Base-by-base conservation (phyloP, 2,329 filamentous ascomycete species). In the Aotearoamyces nothofagi region DNA sequence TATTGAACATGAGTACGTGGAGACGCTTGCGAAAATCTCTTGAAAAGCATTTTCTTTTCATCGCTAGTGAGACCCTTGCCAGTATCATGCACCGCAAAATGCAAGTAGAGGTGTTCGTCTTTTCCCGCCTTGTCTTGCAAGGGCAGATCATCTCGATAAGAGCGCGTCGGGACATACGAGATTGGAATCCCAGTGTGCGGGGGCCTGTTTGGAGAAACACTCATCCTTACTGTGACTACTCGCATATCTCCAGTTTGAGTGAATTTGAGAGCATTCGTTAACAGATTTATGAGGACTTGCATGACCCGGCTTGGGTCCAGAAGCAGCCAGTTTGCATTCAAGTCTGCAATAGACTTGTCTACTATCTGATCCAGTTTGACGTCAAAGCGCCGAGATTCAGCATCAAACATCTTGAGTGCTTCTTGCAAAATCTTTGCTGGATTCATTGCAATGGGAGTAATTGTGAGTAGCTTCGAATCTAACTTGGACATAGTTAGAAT, bases 221-320 rank as follows among this genome's bases (percentile, higher is more conserved):
- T 15, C 20, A 30, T 24, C 9, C 20, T 59, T 58, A 26, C 67
- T 45, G 8, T 50, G 22, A 69, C 58, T 24, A 67, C 45, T 7
- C 50, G 51, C 2, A 66, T 54, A 3, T 54, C 53, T 9, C 71
- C 69, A 0, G 61, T 62, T 16, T 71, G 71, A 2, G 79, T 86
- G 45, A 84, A 86, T 42, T 84, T 84, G 48, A 86, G 71, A 0
- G 78, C 77, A 42, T 84, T 84, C 6, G 77, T 79, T 9, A 79
- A 66, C 2, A 86, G 60, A 41, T 84, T 86, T 48, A 86, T 81
- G 5, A 84, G 58, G 2, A 84, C 75, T 48, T 86, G 79, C 29
- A 78, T 66, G 29, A 84, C 70, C 14, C 78, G 63, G 7, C 74
- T 77, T 0, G 79, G 74, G 45, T 86, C 79, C 14, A 82, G 50